Conservation (phyloP, 2,329 filamentous ascomycete species). For the Neopestalotiopsis rosae region DNA sequence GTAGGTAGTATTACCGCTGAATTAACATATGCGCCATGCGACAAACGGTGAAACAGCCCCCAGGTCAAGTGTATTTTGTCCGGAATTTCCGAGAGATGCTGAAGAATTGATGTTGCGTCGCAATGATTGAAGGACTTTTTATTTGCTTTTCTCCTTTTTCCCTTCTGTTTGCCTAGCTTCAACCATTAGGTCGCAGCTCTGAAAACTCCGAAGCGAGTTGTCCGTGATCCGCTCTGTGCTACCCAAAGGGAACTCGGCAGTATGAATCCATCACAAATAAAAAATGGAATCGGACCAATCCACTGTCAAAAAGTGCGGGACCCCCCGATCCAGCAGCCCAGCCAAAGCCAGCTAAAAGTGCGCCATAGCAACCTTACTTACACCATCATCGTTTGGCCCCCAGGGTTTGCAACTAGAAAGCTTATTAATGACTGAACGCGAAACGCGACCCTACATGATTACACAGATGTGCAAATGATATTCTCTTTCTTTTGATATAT, state of each 20-base stretch:
- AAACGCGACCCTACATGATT: conserved; percentile 3
- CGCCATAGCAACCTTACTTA: not conserved
- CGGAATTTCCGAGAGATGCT: no score
- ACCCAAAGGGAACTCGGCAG: not conserved
- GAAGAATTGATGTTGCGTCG: not conserved
- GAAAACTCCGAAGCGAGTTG: not conserved
- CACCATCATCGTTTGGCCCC: not conserved
- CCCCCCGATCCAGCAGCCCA: not conserved
- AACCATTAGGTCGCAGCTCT: not conserved
- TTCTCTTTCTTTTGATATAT: no score
- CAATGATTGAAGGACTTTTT: not conserved
- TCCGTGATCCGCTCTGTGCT: not conserved
- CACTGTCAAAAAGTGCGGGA: not conserved
- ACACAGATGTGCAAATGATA: not conserved
- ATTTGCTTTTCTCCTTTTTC: conserved; percentile 2
- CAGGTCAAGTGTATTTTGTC: no score
- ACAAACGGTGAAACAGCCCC: no score
- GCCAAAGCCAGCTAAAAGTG: no score
- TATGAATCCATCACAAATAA: not conserved
- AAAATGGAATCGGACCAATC: not conserved
- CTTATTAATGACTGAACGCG: not conserved
- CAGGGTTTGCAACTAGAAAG: not conserved
- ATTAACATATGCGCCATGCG: no score
- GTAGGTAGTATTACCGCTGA: not conserved
- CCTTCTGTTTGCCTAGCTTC: not conserved